Conservation (phyloP, 768 basidiomycete genomes). For the Kwoniella sp. region DNA sequence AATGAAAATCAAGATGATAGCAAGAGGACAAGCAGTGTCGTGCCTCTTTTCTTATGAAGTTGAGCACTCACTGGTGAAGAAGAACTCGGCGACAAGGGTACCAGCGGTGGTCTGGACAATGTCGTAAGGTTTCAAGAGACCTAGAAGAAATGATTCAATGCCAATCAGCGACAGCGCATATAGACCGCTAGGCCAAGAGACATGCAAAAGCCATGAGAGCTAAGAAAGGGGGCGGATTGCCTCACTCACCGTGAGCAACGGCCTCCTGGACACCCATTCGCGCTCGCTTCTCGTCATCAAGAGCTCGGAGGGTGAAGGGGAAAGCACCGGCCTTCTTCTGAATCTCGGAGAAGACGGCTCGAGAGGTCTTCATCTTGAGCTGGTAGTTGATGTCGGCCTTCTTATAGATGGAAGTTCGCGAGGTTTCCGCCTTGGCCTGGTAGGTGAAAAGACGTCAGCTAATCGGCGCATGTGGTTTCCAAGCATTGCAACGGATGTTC, state of each 20-base stretch:
- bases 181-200: not conserved
- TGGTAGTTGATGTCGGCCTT: conserved; percentile 81
- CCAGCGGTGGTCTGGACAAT: conserved; percentile 83
- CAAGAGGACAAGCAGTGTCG: too few species aligned
- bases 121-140: conserved; percentile 88
- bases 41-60: too few species aligned
- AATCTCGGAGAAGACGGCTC: conserved; percentile 94
- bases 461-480: not conserved
- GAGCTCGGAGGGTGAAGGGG: conserved; percentile 91
- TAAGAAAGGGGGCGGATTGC: too few species aligned
- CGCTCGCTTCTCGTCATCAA: conserved; percentile 94
- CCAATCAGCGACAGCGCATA: not conserved
- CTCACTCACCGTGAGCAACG: conserved; percentile 71
- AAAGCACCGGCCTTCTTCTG: conserved; percentile 97
- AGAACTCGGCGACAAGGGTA: conserved; percentile 90
- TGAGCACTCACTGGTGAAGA: conserved; percentile 74
- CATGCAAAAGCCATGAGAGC: not conserved
- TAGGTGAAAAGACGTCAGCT: conserved; percentile 3
- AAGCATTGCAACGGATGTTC: too few species aligned
- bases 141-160: conserved; percentile 18
- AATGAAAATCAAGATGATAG: too few species aligned
- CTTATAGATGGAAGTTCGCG: conserved; percentile 90
- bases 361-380: conserved; percentile 96
- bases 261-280: conserved; percentile 95
- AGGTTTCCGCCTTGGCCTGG: conserved; percentile 85